phyloP scores from a whole-genome alignment of 2,329 filamentous ascomycete species.

The Ophiostoma novo-ulmi region DNA sequence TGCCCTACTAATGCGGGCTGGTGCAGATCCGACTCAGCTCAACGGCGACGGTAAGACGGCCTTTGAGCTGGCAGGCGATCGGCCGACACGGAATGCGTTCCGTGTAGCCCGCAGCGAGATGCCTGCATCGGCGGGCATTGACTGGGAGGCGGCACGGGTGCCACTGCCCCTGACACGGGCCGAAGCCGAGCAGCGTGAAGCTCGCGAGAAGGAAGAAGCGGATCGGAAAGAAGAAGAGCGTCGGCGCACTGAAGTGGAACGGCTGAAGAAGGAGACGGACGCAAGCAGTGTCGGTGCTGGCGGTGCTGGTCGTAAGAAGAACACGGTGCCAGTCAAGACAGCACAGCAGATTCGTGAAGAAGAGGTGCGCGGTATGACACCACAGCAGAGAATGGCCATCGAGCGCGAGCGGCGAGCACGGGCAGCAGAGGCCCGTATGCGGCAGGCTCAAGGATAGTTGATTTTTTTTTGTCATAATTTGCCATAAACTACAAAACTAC shows the following conservation, averaged over 20 bases:
- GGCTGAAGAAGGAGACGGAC: constrained; percentile 60
- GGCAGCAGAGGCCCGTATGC: constrained; percentile 83
- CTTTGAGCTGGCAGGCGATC: constrained; percentile 83
- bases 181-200: constrained; percentile 65
- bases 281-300: background rate
- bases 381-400: constrained; percentile 76
- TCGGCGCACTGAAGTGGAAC: constrained; percentile 67
- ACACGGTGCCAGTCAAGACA: constrained; percentile 48
- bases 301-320: background rate
- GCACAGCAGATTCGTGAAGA: constrained; percentile 77
- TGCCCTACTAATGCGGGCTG: constrained; percentile 68
- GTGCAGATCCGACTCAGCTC: constrained; percentile 64
- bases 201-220: constrained; percentile 64
- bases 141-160: constrained; percentile 73
- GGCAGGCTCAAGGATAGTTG: constrained; percentile 33
- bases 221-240: constrained; percentile 65
- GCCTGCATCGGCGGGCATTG: constrained; percentile 47
- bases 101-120: constrained; percentile 78
- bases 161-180: constrained; percentile 64
- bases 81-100: constrained; percentile 83
- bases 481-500: background rate
- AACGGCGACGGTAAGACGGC: constrained; percentile 77
- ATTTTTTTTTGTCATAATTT: too few relatives aligned
- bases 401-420: constrained; percentile 86
- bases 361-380: constrained; percentile 76